Conservation (phyloP, 169 alveolate genomes). For the Blepharisma undulans region DNA sequence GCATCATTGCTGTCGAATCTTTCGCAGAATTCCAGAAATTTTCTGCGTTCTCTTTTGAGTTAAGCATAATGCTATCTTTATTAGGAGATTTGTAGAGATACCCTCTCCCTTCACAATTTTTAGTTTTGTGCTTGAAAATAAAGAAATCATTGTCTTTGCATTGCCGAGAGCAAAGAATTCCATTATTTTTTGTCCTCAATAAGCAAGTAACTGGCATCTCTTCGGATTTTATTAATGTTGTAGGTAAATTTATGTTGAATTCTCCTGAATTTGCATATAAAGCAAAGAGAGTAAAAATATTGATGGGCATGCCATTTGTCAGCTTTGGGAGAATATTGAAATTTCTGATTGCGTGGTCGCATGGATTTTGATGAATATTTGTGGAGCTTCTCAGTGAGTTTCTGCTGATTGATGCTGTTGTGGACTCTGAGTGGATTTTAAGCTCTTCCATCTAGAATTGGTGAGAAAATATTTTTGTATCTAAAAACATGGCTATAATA, state of each 20-base stretch:
- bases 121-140: not conserved
- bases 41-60: not conserved
- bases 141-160: not conserved
- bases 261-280: not conserved
- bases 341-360: not conserved
- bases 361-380: not conserved
- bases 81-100: not conserved
- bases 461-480: not conserved
- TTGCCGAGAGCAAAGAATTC: not conserved
- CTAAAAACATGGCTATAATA: not conserved
- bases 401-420: not conserved
- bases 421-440: not conserved
- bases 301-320: not conserved
- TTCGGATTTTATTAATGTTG: not conserved
- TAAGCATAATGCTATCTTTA: not conserved
- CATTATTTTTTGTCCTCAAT: not conserved
- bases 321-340: not conserved
- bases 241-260: not conserved
- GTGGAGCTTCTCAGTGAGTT: not conserved
- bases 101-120: not conserved
- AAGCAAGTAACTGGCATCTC: not conserved
- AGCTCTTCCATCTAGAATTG: not conserved
- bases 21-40: not conserved
- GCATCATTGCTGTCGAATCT: not conserved
- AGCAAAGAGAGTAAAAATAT: not conserved